Base-by-base conservation (phyloP, 345 rosid species). In the Moricandia moricandioides region DNA sequence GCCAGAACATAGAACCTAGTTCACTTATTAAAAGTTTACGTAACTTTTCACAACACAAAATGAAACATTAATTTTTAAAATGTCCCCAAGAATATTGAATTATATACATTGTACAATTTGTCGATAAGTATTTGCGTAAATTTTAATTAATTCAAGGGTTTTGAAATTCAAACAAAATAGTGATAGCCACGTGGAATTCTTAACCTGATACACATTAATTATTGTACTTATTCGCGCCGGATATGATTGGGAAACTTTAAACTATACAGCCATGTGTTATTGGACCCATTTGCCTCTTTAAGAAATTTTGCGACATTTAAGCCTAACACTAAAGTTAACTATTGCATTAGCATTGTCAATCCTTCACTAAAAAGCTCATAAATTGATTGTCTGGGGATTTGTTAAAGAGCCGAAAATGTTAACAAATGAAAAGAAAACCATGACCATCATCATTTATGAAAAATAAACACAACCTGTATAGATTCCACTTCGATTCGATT, bases 161-260 rank as follows among this genome's bases (percentile, higher is more conserved):
- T 78, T 72, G 47, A 34, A 78, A 78, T 72, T 78, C 18, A 7
- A 51, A 39, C 66, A 77, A 65, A 68, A 55, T 0, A 62, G 62
- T 68, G 55, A 13, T 0, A 16, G 82, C 66, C 78, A 73, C 82
- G 82, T 79, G 78, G 61, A 30, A 73, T 72, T 62, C 78, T 78
- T 59, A 67, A 39, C 2, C 14, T 65, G 47, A 60, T 55, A 62
- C 7, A 34, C 17, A 21, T 5, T 17, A 18, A 8, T 52, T 18
- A 18, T 52, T 52, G 16, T 34, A 45, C 8, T 24, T 64, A 71
- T 71, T 78, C 65, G 64, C 77, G 72, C 73, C 77, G 73, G 68
- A 71, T 71, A 78, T 78, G 73, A 78, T 78, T 71, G 37, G 70
- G 7, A 49, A 67, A 72, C 63, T 72, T 72, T 49, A 78, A 78